Evolutionary conservation across 768 basidiomycete genomes (phyloP).

Genomic region (Mrakia gelida): DNA sequence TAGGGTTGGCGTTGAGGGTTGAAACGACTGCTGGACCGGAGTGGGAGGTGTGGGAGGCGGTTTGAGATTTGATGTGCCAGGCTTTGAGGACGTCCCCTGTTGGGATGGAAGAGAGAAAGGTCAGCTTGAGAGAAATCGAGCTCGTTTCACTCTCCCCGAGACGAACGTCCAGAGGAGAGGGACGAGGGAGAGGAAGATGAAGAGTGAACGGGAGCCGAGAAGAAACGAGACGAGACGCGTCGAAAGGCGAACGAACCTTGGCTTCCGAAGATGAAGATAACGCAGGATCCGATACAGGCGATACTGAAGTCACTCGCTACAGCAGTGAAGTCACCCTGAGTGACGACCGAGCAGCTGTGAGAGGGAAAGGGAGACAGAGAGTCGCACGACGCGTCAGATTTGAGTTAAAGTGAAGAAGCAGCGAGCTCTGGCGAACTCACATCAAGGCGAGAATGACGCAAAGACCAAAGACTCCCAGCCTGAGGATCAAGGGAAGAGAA

Average conservation of each 20-base stretch:
- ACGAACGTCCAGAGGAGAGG: no score
- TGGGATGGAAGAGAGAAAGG: not conserved
- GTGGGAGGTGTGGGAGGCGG: not conserved
- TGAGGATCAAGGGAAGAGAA: not conserved
- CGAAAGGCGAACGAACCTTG: not conserved
- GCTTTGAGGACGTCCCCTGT: not conserved
- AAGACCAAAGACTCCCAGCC: not conserved
- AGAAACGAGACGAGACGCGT: not conserved
- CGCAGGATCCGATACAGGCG: not conserved
- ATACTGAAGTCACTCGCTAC: not conserved
- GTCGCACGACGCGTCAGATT: no score
- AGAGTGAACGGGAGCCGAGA: not conserved
- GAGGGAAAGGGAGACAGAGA: not conserved
- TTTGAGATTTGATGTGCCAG: not conserved
- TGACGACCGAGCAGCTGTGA: not conserved
- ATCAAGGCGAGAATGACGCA: not conserved
- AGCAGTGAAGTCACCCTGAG: not conserved
- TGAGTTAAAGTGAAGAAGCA: not conserved
- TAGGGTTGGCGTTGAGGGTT: not conserved
- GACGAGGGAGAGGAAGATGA: no score
- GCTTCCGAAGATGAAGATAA: not conserved
- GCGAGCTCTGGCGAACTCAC: not conserved
- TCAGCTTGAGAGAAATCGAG: not conserved
- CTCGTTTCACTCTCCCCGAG: no score
- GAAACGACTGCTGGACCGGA: not conserved